Base-by-base conservation (phyloP, 2,329 filamentous ascomycete genomes). In the Gnomoniopsis smithogilvyi region DNA sequence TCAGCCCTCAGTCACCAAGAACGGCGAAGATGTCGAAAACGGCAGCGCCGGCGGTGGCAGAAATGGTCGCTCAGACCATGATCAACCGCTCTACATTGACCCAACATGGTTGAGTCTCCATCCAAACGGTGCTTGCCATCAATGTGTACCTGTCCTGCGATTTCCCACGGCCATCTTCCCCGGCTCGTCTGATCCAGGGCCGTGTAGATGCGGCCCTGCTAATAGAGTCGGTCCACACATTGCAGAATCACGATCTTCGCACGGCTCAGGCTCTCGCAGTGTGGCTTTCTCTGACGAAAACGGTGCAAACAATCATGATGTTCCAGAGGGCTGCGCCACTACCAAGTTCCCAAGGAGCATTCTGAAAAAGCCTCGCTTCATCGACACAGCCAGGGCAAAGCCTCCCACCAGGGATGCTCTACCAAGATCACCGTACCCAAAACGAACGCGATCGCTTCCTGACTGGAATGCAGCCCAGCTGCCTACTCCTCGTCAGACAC, bases 121-220 rank as follows among this genome's bases (percentile, higher is more conserved):
- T 30, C 60, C 30, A 21, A 22, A 33, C 12, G 52, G 45, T 3
- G 56, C 56, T 10, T 56, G 60, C 46, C 21, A 24, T 3, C 14
- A 51, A 49, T 62, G 60, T 30, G 12, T 21, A 15, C 48, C 59
- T 11, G 36, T 50, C 2, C 22, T 56, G 36, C 48, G 26, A 3
- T 53, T 56, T 17, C 59, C 59, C n/a, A 41, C 17, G n/a, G 48
- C 41, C n/a, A 26, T 62, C 19, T 48, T 45, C 21, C 59, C 59
- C 17, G 41, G 19, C 41, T 24, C 21, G 34, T 59, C 45, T 41
- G 38, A 17, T 48, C 33, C 21, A 54, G 59, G 26, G 34, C 47
- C 26, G 19, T 55, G 56, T 21, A 56, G 22, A 19, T 45, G 26
- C 26, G 49, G 49, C 10, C 24, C 43, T 11, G 45, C 30, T 21